Percentiles rank a stretch among this genome's conserved stretches.
These are phyloP conservation scores for Dianthus caryophyllus DNA, from an alignment of 148 eudicot species.

Conservation along the genomic window DNA sequence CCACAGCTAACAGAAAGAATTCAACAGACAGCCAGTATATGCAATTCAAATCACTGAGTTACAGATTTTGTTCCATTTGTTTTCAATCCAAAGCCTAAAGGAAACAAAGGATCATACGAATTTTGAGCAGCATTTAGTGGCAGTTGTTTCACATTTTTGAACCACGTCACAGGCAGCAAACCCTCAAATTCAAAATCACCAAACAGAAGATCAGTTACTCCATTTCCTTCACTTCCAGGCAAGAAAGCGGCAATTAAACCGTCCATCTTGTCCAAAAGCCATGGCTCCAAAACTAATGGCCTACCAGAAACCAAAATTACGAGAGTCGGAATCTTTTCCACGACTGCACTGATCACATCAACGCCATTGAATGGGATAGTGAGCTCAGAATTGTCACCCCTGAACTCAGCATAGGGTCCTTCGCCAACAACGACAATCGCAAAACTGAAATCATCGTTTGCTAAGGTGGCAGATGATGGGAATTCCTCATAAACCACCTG, in stretches of 20 bases:
- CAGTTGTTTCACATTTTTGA: constrained; percentile 68
- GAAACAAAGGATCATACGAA: constrained; percentile 67
- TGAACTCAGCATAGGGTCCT: constrained; percentile 69
- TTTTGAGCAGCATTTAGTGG: constrained; percentile 44
- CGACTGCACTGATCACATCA: constrained; percentile 49
- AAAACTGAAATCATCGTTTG: constrained; percentile 46
- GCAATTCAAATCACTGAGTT: constrained; percentile 13
- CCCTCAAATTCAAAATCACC: constrained; percentile 84
- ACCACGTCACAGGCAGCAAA: constrained; percentile 74
- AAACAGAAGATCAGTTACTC: constrained; percentile 74
- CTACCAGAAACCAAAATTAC: constrained; percentile 75
- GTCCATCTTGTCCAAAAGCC: constrained; percentile 62
- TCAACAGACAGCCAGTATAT: constrained; percentile 10
- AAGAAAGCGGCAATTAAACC: constrained; percentile 87
- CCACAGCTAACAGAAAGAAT: neutral
- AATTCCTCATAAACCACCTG: constrained; percentile 59
- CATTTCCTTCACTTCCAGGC: constrained; percentile 88
- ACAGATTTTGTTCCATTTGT: constrained; percentile 27
- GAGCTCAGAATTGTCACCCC: constrained; percentile 68
- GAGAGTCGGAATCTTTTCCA: constrained; percentile 67
- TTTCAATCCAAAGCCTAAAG: constrained; percentile 75
- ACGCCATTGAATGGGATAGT: constrained; percentile 64
- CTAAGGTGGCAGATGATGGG: constrained; percentile 61
- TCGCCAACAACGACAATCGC: constrained; percentile 91
- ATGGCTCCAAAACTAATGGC: constrained; percentile 69